Percentiles rank a stretch among this genome's conserved stretches.
These are phyloP conservation scores for Prunus mira DNA, from an alignment of 306 rosid species.

Conservation along the genomic window DNA sequence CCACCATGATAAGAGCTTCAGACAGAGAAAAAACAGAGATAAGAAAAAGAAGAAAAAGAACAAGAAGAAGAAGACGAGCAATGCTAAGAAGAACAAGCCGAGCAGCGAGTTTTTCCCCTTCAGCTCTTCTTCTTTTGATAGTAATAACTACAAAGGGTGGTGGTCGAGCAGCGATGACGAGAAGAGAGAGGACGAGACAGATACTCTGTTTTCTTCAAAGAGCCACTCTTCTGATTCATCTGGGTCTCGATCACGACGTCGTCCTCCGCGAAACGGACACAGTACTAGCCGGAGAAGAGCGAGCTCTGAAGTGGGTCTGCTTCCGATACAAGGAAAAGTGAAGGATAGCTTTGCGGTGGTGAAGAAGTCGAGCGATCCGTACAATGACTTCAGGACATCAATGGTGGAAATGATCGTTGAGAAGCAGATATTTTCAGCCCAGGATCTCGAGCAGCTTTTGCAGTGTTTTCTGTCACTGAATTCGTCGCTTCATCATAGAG, in stretches of 20 bases:
- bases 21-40: constrained; percentile 7
- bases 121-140: constrained; percentile 44
- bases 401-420: constrained; percentile 97
- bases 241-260: constrained; percentile 32
- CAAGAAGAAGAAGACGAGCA: constrained; percentile 16
- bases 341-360: constrained; percentile 88
- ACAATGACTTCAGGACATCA: constrained; percentile 80
- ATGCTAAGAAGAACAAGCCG: constrained; percentile 29
- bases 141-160: constrained; percentile 48
- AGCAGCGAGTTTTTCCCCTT: constrained; percentile 42
- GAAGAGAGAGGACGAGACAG: constrained; percentile 59
- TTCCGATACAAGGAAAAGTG: constrained; percentile 69
- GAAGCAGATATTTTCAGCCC: constrained; percentile 72
- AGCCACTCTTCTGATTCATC: constrained; percentile 80
- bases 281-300: constrained; percentile 12
- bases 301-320: constrained; percentile 46
- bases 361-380: constrained; percentile 89
- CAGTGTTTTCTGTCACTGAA: constrained; percentile 83
- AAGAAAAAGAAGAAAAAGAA: constrained; percentile 17
- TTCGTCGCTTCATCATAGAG: constrained; percentile 63
- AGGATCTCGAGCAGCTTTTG: constrained; percentile 79
- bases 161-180: constrained; percentile 75
- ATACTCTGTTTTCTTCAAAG: constrained; percentile 74
- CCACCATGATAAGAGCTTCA: constrained; percentile 17
- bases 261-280: constrained; percentile 23